Percentiles rank a stretch among this genome's conserved stretches.
These are phyloP conservation scores for Magnolia officinalis DNA, from an alignment of 164 flowering plant species.

Conservation along the genomic window DNA sequence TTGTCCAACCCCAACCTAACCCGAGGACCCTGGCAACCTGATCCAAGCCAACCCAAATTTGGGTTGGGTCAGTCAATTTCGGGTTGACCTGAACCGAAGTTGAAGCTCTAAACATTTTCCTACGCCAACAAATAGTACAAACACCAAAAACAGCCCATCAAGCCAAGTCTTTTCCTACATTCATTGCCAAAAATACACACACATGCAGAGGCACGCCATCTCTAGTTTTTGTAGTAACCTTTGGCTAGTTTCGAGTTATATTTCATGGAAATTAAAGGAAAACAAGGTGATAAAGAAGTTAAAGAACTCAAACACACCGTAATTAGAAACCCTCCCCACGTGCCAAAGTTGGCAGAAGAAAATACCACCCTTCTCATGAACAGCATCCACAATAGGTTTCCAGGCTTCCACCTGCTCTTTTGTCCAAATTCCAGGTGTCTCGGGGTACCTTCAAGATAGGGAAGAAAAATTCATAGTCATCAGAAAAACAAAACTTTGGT, in stretches of 20 bases:
- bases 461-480: background rate
- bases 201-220: too few relatives aligned
- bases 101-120: too few relatives aligned
- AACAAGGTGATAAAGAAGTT: background rate
- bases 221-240: background rate
- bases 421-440: slow-evolving; percentile 36
- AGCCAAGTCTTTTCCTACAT: too few relatives aligned
- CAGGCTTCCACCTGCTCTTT: slow-evolving; percentile 34
- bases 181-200: too few relatives aligned
- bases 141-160: too few relatives aligned
- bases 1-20: too few relatives aligned
- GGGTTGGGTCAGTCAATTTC: too few relatives aligned
- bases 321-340: slow-evolving; percentile 28
- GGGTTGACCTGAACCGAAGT: too few relatives aligned
- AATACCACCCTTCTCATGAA: slow-evolving; percentile 32
- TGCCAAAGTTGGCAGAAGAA: slow-evolving; percentile 35
- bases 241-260: background rate
- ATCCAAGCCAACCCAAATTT: too few relatives aligned
- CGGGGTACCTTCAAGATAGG: slow-evolving; percentile 16
- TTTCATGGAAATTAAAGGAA: background rate
- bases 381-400: slow-evolving; percentile 35
- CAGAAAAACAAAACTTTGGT: background rate
- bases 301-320: slow-evolving; percentile 8
- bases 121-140: too few relatives aligned
- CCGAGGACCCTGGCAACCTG: too few relatives aligned